A percentile compares a stretch with the other conserved stretches of the same genome.
Conservation (phyloP, 2,329 filamentous ascomycete genomes). For the Sporothrix sp. region DNA sequence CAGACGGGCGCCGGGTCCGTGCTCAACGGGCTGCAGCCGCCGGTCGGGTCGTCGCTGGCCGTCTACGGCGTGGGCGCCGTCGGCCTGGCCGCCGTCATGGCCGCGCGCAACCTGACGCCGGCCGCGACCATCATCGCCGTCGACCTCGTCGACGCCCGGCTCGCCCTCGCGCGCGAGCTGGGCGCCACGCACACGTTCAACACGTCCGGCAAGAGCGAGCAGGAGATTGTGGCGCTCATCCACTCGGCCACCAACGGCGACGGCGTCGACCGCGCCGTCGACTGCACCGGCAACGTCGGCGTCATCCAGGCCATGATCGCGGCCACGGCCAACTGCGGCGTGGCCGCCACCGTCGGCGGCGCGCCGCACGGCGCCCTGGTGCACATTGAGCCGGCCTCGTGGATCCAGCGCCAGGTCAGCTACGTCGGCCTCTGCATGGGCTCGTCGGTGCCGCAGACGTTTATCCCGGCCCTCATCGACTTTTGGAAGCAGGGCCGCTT, state of each 20-base stretch:
- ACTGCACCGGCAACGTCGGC: neutral
- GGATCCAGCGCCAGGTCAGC: neutral
- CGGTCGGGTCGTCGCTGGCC: conserved; percentile 21
- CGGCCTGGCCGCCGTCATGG: conserved; percentile 31
- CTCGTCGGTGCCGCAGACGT: neutral
- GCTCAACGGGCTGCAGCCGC: conserved; percentile 19
- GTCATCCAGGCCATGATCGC: conserved; percentile 1
- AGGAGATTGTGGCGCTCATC: neutral
- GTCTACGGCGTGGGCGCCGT: conserved; percentile 33
- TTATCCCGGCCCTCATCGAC: neutral
- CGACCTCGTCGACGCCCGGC: conserved; percentile 32
- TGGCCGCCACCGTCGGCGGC: neutral
- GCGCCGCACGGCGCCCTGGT: neutral
- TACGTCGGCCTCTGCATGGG: neutral
- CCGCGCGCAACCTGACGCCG: conserved; percentile 24
- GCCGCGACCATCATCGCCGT: conserved; percentile 32
- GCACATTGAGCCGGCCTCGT: neutral
- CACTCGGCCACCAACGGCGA: neutral
- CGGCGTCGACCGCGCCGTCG: neutral
- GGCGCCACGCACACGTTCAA: conserved; percentile 31
- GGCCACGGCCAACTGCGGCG: neutral
- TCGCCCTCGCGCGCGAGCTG: conserved; percentile 33
- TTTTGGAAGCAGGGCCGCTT: conserved; percentile 1
- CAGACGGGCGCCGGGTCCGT: conserved; percentile 35
- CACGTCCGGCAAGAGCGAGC: conserved; percentile 2